Base-by-base conservation (phyloP, 805 yeast genomes). In the Hanseniaspora thailandica region DNA sequence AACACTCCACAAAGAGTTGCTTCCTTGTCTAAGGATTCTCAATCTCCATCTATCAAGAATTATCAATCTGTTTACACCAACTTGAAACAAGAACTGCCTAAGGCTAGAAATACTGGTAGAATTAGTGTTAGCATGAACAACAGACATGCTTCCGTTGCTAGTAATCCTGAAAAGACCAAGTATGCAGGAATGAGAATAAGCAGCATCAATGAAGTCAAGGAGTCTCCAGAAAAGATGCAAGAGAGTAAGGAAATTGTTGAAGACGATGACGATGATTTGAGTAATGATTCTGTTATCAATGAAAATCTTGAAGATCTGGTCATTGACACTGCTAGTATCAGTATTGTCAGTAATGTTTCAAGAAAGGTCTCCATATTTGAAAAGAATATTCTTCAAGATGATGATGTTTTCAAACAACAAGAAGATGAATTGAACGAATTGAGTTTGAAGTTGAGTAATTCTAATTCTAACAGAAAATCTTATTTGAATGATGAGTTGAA, bases 71-170 rank as follows among this genome's bases (percentile, higher is more conserved):
- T 43, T 7, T 43, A 49, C 47, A 41, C 40, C 30, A 33, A 15
- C 6, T 26, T 49, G 13, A 49, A 41, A 19, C 53, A 49, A 41
- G 53, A 49, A 10, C 13, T 41, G 17, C 55, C 55, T 5, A 46
- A 35, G 25, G 55, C 45, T 2, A 35, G 46, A 46, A 46, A 47
- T 30, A 46, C 52, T 26, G 55, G 55, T 3, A 52, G 55, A 52
- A 52, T 52, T 2, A 52, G 55, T 41, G 47, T 52, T 28, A 31
- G 20, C 26, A 26, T 26, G 2, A 22, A 20, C 17, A 28, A 30
- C 6, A 40, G 45, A 28, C 34, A 20, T 15, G 19, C 41, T 12
- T 47, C 45, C 30, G 8, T 36, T 17, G 39, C n/a, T 20, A 19
- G 22, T 22, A 40, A 23, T 3, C 7, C 28, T 6, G 25, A 43